Base-by-base conservation (phyloP, 2,329 filamentous ascomycete genomes). In the Plenodomus tracheiphilus region DNA sequence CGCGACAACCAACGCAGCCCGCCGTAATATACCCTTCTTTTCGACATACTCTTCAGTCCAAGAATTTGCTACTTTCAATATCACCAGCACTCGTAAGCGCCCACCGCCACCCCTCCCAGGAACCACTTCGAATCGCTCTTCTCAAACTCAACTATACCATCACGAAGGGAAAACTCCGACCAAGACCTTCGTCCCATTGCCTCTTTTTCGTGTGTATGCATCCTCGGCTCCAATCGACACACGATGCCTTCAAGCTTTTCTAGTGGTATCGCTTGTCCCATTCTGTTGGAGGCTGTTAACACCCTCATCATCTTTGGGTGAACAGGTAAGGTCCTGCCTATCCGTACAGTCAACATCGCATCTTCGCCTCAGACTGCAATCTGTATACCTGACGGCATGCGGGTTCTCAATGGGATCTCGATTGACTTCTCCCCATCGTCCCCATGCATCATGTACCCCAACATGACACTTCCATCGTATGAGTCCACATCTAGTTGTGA, bases 51-150 rank as follows among this genome's bases (percentile, higher is more conserved):
- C 4, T 32, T 32, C 9, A 32, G 7, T 44, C 18, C 25, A 25
- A n/a, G n/a, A 25, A 22, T 6, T 15, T 15, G 28, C 8, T 32
- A 11, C 15, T 32, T 8, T 15, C 22, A 44, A 36, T 42, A 35
- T 61, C 37, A 65, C 41, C 56, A 56, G 43, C 72, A 75, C 54
- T 73, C 61, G 41, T 65, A 68, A 34, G 61, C 69, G 48, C 70
- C 61, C 16, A 76, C 64, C 46, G 67, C 63, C 51, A 60, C 60
- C 6, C 61, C 69, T 19, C 53, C 61, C 16, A 74, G 63, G 37
- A 66, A 70, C 60, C 60, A 67, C 18, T 54, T 56, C n/a, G 56
- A 64, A 1, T 50, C 43, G 10, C 52, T 41, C 28, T 59, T 51
- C 17, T 66, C 61, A 40, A 75, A 65, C 3, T 53, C 54, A 15